These are phyloP conservation scores for Salix exigua DNA, from an alignment of 345 rosid species.

Conservation along the genomic window DNA sequence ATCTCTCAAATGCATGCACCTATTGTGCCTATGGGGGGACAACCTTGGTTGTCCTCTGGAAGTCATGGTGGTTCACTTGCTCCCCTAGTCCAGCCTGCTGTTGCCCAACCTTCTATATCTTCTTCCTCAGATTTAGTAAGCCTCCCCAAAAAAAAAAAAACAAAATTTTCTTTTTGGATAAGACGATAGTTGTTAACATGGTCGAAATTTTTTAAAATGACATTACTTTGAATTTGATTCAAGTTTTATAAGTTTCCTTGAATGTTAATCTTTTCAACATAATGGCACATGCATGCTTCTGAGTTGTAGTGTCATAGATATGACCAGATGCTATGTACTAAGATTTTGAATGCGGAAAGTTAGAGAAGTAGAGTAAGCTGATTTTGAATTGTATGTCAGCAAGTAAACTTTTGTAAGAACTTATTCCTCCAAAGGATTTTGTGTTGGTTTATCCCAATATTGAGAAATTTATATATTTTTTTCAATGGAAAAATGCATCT, in stretches of 20 bases:
- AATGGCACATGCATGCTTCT: background rate
- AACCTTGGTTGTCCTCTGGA: conserved; percentile 60
- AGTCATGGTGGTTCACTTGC: conserved; percentile 46
- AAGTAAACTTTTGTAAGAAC: background rate
- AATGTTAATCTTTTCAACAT: background rate
- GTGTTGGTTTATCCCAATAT: background rate
- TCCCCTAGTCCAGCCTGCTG: conserved; percentile 46
- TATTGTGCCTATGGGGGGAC: conserved; percentile 42
- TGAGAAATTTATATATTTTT: background rate
- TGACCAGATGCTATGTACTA: background rate
- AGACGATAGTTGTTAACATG: background rate
- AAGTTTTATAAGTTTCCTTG: background rate
- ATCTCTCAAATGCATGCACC: conserved; percentile 54
- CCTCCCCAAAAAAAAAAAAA: too few species aligned
- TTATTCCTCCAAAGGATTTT: background rate
- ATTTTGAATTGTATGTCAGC: background rate
- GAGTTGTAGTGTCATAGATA: background rate
- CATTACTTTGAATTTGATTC: background rate
- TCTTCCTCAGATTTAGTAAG: conserved; percentile 58
- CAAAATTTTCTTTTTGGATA: too few species aligned
- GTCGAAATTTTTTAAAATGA: background rate
- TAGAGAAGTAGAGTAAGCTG: background rate
- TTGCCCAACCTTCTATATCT: conserved; percentile 49
- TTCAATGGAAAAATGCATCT: background rate
- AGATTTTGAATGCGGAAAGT: background rate